Evolutionary conservation across 2,329 filamentous ascomycete genomes (phyloP), one percentile per base, ranked within the genome.

Genomic region (Pseudogymnoascus sp.): DNA sequence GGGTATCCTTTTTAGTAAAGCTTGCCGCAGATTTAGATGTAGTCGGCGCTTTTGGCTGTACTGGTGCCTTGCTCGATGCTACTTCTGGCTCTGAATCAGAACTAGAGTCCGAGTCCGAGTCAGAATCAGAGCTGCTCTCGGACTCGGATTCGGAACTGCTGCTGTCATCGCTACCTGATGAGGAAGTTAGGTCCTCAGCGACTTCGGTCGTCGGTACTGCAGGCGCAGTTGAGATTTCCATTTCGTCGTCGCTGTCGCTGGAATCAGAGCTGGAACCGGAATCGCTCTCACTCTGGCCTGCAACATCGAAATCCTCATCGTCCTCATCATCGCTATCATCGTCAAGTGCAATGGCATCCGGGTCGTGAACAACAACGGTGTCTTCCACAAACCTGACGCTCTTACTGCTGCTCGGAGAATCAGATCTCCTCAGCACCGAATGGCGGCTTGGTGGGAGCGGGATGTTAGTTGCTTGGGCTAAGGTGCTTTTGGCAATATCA

Each of bases 21-120:
- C n/a, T 34, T 57, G 39, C 29, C 18, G n/a, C 21, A 36, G 26
- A 37, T 1, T 26, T 26, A 3, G 21, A 29, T 7, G 10, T 5
- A 10, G 37, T 5, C 60, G 34, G 59, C 8, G 26, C 18, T 12
- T 60, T 37, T 4, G 29, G 21, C 8, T 61, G 26, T 21, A 47
- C 29, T 4, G 26, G 60, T 2, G 42, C 18, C 63, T 75, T 78
- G 42, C 74, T 77, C 0, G 78, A 74, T 29, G 71, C 34, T 64
- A 76, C 76, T 57, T 79, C 77, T 45, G 66, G 72, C 57, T 74
- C 73, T 12, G 75, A 76, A 31, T 78, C 79, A 63, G 63, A 66
- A 11, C 18, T 26, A 18, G 63, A 65, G 63, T 68, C 63, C 63
- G 63, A 66, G 5, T 31, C 26, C 16, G 63, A 63, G 18, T 62